phyloP scores from a whole-genome alignment of 139 green algal species.

The Tetraselmis chui region DNA sequence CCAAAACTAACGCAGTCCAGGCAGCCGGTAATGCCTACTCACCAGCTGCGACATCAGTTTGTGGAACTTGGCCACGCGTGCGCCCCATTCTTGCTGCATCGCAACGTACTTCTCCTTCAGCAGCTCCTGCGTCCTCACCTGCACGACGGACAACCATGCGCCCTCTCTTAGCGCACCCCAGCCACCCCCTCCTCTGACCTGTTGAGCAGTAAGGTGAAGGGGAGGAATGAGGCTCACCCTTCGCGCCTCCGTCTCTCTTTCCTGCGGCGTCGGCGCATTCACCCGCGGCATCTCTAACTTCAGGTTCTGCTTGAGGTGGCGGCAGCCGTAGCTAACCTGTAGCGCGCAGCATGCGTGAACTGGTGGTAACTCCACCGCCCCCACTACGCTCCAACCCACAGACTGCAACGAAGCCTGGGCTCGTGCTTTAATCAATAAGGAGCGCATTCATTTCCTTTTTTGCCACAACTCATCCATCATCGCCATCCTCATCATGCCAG shows the following conservation, averaged over 20 bases:
- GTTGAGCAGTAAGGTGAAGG: no score
- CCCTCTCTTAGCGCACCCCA: background rate
- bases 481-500: no score
- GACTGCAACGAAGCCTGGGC: no score
- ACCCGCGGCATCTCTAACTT: slow-evolving; percentile 21
- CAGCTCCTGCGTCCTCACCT: slow-evolving; percentile 14
- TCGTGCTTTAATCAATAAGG: no score
- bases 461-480: no score
- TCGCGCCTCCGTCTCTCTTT: slow-evolving; percentile 13
- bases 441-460: no score
- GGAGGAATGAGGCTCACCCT: no score
- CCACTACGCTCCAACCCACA: no score
- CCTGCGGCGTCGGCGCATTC: slow-evolving; percentile 4
- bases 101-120: slow-evolving; percentile 14
- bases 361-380: no score
- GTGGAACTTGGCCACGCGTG: background rate
- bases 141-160: background rate
- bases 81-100: background rate
- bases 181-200: background rate
- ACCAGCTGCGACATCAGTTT: background rate
- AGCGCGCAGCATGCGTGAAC: no score
- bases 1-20: no score
- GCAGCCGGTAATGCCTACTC: background rate
- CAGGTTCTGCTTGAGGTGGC: slow-evolving; percentile 32
- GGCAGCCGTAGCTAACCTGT: slow-evolving; percentile 17